phyloP scores from a whole-genome alignment of 1,284 basidiomycete species.

The Hypsizygus ulmarius region DNA sequence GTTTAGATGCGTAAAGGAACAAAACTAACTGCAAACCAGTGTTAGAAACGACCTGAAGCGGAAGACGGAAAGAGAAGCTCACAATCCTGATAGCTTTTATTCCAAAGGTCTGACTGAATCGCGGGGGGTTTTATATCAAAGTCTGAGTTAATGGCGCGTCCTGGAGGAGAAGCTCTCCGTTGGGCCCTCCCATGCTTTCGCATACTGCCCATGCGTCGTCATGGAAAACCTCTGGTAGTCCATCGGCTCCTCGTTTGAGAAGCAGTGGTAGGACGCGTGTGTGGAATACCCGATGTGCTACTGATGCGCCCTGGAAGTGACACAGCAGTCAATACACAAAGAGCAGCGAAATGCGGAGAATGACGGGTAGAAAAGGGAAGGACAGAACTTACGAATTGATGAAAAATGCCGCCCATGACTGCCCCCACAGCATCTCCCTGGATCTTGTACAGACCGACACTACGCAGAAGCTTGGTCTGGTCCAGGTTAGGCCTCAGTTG shows the following conservation, averaged over 20 bases:
- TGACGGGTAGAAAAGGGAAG: background rate
- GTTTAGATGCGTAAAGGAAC: background rate
- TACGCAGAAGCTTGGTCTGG: slow-evolving; percentile 37
- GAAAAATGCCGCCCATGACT: slow-evolving; percentile 72
- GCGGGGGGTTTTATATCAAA: background rate
- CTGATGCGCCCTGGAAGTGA: slow-evolving; percentile 49
- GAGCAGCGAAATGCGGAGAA: background rate
- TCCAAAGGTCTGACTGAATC: background rate
- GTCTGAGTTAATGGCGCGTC: slow-evolving; percentile 5
- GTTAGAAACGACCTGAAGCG: background rate
- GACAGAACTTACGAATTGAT: slow-evolving; percentile 65
- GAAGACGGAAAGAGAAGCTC: background rate
- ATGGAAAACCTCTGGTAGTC: slow-evolving; percentile 54
- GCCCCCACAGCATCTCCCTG: slow-evolving; percentile 74
- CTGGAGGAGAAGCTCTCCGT: slow-evolving; percentile 17
- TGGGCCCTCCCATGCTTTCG: slow-evolving; percentile 48
- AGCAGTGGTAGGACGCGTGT: slow-evolving; percentile 61
- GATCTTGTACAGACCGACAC: slow-evolving; percentile 72
- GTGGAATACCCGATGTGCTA: slow-evolving; percentile 65
- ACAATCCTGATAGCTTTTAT: slow-evolving; percentile 8
- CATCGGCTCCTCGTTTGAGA: slow-evolving; percentile 38
- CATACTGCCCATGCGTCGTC: slow-evolving; percentile 42
- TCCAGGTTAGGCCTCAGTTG: slow-evolving; percentile 25
- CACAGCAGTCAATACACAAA: slow-evolving; percentile 6
- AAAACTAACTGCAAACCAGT: background rate